Percentiles rank a stretch among this genome's conserved stretches.
Evolutionary conservation across 495 filamentous ascomycete genomes (phyloP).

Genomic region (Hypoxylon cercidicola): DNA sequence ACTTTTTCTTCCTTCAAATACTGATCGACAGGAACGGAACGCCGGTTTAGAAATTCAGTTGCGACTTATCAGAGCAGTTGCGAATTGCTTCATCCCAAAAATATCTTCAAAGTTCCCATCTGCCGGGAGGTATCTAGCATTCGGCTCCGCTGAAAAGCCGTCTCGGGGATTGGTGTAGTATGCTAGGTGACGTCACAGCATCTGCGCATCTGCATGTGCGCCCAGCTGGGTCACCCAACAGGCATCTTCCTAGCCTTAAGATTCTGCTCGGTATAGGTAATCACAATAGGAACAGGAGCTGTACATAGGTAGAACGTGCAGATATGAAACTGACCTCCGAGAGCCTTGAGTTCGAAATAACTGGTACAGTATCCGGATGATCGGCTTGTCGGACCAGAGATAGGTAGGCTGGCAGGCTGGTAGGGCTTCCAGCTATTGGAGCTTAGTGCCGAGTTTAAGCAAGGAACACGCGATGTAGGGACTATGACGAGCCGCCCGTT

Average conservation of each 20-base stretch:
- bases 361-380: constrained; percentile 25
- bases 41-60: constrained; percentile 2
- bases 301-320: neutral
- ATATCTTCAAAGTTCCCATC: too few relatives aligned
- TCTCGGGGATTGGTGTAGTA: constrained; percentile 26
- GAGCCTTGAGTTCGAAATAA: neutral
- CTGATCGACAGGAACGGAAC: constrained; percentile 32
- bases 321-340: constrained; percentile 12
- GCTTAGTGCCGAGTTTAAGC: constrained; percentile 28
- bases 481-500: neutral
- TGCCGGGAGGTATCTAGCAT: neutral
- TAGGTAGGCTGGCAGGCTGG: too few relatives aligned
- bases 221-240: constrained; percentile 35
- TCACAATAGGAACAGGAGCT: constrained; percentile 17
- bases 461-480: constrained; percentile 31
- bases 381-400: constrained; percentile 20
- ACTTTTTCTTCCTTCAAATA: neutral
- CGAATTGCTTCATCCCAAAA: constrained; percentile 19
- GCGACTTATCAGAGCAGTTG: constrained; percentile 16
- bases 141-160: constrained; percentile 9
- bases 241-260: constrained; percentile 23
- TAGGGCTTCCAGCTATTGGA: constrained; percentile 23
- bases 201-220: constrained; percentile 43
- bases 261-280: constrained; percentile 23
- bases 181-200: constrained; percentile 41